Evolutionary conservation across 2,329 filamentous ascomycete species (phyloP).

Genomic region (Alternaria triticimaculans): DNA sequence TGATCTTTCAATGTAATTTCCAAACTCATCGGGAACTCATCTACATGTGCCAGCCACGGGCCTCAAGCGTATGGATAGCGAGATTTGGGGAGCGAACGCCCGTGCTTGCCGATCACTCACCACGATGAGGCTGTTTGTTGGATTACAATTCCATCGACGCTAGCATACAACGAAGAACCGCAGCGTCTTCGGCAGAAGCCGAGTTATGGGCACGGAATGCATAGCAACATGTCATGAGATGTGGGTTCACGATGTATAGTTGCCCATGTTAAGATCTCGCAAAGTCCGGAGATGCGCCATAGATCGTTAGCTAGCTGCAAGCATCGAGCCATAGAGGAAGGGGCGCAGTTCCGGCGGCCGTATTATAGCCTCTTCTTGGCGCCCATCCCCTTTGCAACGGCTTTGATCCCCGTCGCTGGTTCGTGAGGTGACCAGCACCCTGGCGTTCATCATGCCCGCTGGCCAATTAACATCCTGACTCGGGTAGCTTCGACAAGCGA

Average conservation of each 20-base stretch:
- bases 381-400: conserved; percentile 1
- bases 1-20: background rate
- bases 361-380: conserved; percentile 1
- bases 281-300: background rate
- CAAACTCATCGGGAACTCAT: background rate
- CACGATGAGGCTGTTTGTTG: background rate
- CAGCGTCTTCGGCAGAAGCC: background rate
- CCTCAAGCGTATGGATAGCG: background rate
- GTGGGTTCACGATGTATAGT: background rate
- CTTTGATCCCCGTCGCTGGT: background rate
- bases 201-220: background rate
- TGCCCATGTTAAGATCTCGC: background rate
- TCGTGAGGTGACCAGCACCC: background rate
- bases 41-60: background rate
- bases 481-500: background rate
- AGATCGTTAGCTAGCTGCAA: background rate
- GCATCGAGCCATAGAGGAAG: background rate
- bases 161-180: background rate
- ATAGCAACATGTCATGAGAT: background rate
- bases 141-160: background rate
- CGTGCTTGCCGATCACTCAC: background rate
- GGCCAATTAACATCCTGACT: background rate
- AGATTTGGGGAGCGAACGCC: background rate
- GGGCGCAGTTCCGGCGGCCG: background rate
- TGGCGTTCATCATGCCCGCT: background rate